Base-by-base conservation (phyloP, 2,329 filamentous ascomycete genomes). In the Microcyclospora pomicola region DNA sequence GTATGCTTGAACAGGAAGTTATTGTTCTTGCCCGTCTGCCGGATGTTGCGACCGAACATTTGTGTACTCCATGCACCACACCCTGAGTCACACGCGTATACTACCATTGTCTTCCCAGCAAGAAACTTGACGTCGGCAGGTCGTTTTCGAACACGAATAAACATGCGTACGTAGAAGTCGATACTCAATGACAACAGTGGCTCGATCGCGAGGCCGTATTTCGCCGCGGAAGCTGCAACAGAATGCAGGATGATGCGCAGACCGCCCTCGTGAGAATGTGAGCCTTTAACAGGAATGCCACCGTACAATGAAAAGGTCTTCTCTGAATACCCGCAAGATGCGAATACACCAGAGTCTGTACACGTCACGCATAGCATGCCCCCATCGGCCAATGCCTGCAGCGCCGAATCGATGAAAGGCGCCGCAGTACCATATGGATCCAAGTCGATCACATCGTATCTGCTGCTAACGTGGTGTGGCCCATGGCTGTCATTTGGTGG, bases 271-370 rank as follows among this genome's bases (percentile, higher is more conserved):
- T 98, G 91, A 15, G 81, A 88, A 54, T 85, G 79, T 35, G 73
- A 68, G 1, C 86, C 87, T 62, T 93, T 94, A 42, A 88, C 64
- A 0, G 91, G 85, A 12, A 87, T 66, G 27, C 91, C 91, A 3
- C 91, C 91, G 54, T 98, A 98, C n/a, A 94, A 68, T 1, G 88
- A 79, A 58, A 79, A 98, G 2, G 85, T 76, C 66, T 98, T 98
- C 59, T 98, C 91, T 2, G 83, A 78, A 55, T 96, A 98, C 39
- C 87, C 85, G 49, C 84, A 82, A 0, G 88, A 94, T 1, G 88
- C 88, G 72, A 87, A 98, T 2, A 98, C 84, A 9, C 82, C 86
- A 9, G 88, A 87, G 59, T 98, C 91, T 0, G 91, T 98, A 61
- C 91, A 98, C 2, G 91, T 98, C 5, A 98, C 82, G 57, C 87